Conservation (phyloP, 2,329 filamentous ascomycete genomes). For the Cladophialophora exuberans region DNA sequence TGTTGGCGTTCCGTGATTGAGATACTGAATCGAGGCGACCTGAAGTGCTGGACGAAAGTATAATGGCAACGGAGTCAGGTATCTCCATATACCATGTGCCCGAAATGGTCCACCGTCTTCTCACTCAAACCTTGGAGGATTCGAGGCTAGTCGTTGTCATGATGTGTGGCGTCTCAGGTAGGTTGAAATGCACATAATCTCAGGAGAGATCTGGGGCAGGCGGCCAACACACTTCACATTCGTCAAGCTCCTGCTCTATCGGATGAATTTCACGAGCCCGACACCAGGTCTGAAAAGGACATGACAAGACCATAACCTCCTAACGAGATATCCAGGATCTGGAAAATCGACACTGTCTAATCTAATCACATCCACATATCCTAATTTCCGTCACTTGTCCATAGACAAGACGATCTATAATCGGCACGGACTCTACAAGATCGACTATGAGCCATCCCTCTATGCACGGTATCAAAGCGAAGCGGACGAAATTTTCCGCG, state of each 20-base stretch:
- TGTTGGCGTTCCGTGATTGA: too few relatives aligned
- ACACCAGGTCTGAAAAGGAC: too few relatives aligned
- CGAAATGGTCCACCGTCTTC: too few relatives aligned
- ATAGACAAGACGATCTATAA: background rate
- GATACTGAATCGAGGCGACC: too few relatives aligned
- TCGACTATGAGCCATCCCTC: background rate
- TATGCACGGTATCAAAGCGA: background rate
- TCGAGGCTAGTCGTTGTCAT: background rate
- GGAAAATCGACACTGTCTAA: background rate
- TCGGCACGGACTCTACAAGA: background rate
- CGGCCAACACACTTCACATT: too few relatives aligned
- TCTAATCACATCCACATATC: background rate
- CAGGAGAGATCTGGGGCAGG: background rate
- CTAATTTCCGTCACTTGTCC: background rate
- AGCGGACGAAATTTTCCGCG: background rate
- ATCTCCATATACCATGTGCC: too few relatives aligned
- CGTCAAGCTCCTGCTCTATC: too few relatives aligned
- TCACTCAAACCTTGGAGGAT: background rate
- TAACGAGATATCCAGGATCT: background rate
- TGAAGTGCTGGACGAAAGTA: too few relatives aligned
- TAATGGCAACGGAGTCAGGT: too few relatives aligned
- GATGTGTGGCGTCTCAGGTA: background rate
- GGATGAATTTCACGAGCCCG: too few relatives aligned
- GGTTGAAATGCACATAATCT: background rate
- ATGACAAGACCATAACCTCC: too few relatives aligned